These are phyloP conservation scores for Wallacemonas sp. DNA, from an alignment of 208 protist species.

Conservation along the genomic window DNA sequence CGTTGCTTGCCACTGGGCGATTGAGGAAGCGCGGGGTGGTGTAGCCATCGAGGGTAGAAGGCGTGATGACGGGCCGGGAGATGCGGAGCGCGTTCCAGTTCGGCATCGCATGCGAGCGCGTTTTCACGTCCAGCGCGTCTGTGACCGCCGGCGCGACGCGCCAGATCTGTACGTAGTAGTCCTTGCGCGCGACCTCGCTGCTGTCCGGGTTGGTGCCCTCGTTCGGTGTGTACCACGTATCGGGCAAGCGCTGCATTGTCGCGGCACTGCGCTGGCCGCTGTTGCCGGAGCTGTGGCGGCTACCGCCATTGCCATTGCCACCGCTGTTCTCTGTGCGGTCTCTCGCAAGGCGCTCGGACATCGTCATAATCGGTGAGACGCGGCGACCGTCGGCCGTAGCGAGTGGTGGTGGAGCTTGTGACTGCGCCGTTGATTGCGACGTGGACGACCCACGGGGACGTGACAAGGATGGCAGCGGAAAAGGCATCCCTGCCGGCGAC, in stretches of 20 bases:
- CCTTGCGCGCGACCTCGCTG: constrained; percentile 5
- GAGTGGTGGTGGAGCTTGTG: too few species aligned
- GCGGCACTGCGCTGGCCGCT: background rate
- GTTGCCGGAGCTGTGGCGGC: too few species aligned
- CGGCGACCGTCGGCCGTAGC: too few species aligned
- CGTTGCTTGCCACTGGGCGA: background rate
- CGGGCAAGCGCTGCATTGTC: background rate
- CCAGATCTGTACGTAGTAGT: constrained; percentile 16
- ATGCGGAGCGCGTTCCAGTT: background rate
- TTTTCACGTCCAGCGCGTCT: background rate
- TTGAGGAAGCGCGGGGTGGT: constrained; percentile 4
- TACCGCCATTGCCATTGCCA: too few species aligned
- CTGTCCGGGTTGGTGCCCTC: constrained; percentile 12
- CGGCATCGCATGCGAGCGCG: constrained; percentile 6
- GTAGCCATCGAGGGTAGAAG: background rate
- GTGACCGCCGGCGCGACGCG: constrained; percentile 4
- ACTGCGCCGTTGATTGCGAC: too few species aligned
- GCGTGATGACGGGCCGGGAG: background rate
- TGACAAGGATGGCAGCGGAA: too few species aligned
- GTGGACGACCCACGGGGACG: too few species aligned
- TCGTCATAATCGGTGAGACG: too few species aligned
- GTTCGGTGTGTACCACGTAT: background rate
- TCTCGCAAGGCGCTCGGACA: too few species aligned
- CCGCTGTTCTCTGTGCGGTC: too few species aligned
- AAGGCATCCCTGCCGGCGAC: background rate